Conservation (phyloP, 805 yeast species). For the Candida multigemmis region DNA sequence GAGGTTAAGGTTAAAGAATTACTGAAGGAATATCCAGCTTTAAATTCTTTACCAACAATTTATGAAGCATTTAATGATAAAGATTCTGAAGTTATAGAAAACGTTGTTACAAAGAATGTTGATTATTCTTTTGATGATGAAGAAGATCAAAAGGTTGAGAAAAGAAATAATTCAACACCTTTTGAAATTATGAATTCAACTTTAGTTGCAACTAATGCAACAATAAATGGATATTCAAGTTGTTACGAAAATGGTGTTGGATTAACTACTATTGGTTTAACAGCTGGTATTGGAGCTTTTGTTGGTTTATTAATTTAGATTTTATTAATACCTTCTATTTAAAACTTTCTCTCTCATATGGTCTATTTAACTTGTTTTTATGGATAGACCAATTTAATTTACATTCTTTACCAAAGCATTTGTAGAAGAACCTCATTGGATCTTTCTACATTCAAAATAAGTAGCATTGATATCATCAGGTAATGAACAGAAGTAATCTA, state of each 20-base stretch:
- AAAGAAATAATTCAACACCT: not conserved
- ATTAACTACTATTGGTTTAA: conserved; percentile 1
- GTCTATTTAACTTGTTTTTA: not conserved
- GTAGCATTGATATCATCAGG: conserved; percentile 41
- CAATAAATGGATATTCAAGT: not conserved
- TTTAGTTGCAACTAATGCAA: not conserved
- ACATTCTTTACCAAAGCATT: not conserved
- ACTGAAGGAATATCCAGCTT: conserved; percentile 7
- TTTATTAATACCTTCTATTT: conserved; percentile 2
- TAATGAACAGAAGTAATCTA: conserved; percentile 41
- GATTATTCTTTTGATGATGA: not conserved
- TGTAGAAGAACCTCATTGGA: conserved; percentile 5
- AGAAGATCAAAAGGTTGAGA: conserved; percentile 1
- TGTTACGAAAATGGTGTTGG: not conserved
- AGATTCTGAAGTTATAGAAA: conserved; percentile 4
- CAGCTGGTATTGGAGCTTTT: conserved; percentile 2
- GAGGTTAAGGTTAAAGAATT: conserved; percentile 8
- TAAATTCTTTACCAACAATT: conserved; percentile 3
- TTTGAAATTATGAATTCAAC: not conserved
- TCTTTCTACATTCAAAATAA: conserved; percentile 43
- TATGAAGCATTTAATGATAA: conserved; percentile 4
- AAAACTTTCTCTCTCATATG: conserved; percentile 1
- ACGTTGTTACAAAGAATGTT: not conserved
- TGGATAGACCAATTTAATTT: not conserved
- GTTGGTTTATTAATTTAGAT: conserved; percentile 3